Base-by-base conservation (phyloP, 345 rosid genomes). In the Atalantia buxifolia region DNA sequence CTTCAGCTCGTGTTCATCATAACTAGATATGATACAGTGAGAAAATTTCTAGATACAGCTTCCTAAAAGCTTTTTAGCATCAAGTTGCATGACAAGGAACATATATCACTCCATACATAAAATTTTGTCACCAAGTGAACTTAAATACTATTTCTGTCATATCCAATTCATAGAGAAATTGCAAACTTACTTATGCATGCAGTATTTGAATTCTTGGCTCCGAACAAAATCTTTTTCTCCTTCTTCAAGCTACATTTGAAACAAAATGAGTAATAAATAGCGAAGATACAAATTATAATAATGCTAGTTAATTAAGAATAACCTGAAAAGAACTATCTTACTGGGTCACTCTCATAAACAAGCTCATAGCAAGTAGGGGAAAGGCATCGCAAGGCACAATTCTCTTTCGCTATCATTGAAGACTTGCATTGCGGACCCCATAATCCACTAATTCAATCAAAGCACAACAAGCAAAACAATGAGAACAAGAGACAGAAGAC, bases 391-490 rank as follows among this genome's bases (percentile, higher is more conserved):
- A 93, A 79, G 19, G 89, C 98, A 83, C 98, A 93, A 63, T 93
- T 93, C 87, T 92, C 98, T 79, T 87, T 90, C 0, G 90, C 89
- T 57, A 89, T 75, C 77, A 77, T 30, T 9, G 98, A 91, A 35
- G 91, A 84, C 81, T 89, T 90, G 86, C 98, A 93, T 60, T 81
- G 88, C 80, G 80, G 85, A 66, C 98, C 98, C 98, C 98, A 92
- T 38, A 93, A 74, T 71, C 98, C 98, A 83, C 98, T 93, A 81
- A 66, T 81, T 25, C 80, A 79, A 79, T 70, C 68, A 82, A 68
- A 81, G 72, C 71, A 79, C 74, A 79, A 69, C 33, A 75, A 71
- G 40, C 7, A 33, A 45, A 72, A 64, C 42, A 61, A 74, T 65
- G 50, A 77, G 60, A 75, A 0, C 36, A 35, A 55, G 63, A 25